Evolutionary conservation across 345 rosid genomes (phyloP), one percentile per base, ranked within the genome.

Genomic region (Jatropha curcas): DNA sequence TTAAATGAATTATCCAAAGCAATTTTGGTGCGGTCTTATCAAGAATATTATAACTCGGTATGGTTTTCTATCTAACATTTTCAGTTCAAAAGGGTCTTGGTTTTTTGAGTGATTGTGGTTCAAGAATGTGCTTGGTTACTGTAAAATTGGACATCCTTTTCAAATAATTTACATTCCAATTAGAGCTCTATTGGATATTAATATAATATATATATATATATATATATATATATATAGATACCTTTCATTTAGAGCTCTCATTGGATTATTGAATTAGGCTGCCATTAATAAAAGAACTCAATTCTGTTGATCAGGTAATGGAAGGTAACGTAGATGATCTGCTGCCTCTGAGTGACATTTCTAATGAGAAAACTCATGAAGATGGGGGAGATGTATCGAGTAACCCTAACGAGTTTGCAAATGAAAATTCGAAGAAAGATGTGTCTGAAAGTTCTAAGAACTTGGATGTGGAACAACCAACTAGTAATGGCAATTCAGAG

Each of bases 321-420:
- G 86, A 84, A 80, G 62, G 76, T 72, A 77, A 59, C 53, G 61
- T 73, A 65, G 82, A 68, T 74, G 80, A 79, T 64, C 57, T 75
- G 35, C 41, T 7, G 60, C 74, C 72, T 68, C 45, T 55, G 41
- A 82, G 77, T 79, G 78, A 80, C 37, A 63, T 66, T 75, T 35
- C 60, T 58, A 70, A 58, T 39, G 74, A 68, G 50, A 73, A 74
- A 74, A 60, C 60, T 75, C 51, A 16, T 70, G 87, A 79, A 66
- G 65, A 52, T 71, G 73, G 64, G 53, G 82, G 76, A 28, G 46
- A 62, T 66, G 45, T 53, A 70, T 46, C 56, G 45, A 65, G 66
- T 53, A 70, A 67, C 64, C 60, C 71, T 64, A 74, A 50, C 48
- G 78, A 71, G 68, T 46, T 72, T 46, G 75, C 61, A 58, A 4